Evolutionary conservation across 108 stramenopile species (phyloP), one percentile per base, ranked within the genome.

Genomic region (Nannochloropsis salina): DNA sequence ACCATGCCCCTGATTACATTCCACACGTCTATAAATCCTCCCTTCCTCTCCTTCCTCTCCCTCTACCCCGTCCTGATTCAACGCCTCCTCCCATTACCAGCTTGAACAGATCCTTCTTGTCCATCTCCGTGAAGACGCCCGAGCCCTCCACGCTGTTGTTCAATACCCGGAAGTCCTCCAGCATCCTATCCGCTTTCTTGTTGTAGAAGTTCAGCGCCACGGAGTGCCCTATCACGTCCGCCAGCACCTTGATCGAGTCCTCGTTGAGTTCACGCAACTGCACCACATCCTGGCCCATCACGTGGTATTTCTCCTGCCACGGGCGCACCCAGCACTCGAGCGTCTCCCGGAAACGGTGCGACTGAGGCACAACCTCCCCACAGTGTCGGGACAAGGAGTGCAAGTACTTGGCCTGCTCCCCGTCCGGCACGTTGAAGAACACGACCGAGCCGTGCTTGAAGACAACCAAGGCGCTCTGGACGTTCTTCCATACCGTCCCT

Each of bases 31-130:
- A 31, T 31, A 1, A 15, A 8, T 6, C 1, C 3, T n/a, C 61
- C 61, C 61, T n/a, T 6, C 61, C 61, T n/a, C 61, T 74, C 61
- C n/a, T n/a, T 3, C 6, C 8, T 74, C 61, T 8, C 8, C 61
- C 61, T 8, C 61, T 8, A 1, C n/a, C 61, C 61, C 61, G 15
- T n/a, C 61, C 8, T 74, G 12, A 12, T 15, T 51, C 47, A 0
- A 0, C 47, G 12, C 15, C 47, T 51, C 61, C 61, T n/a, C n/a
- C 61, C n/a, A 74, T 74, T 74, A 74, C 61, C n/a, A 74, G 61
- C 61, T 74, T 74, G 61, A 74, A 74, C 61, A 74, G n/a, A 74
- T 74, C 61, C 61, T 74, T 74, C 61, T 74, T 74, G n/a, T 74
- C 61, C 61, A 74, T 74, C 61, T 74, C 61, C 61, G 61, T 74